Evolutionary conservation across 1,139 yeast genomes (phyloP), one percentile per base, ranked within the genome.

Genomic region (Suhomyces ambrosiae): DNA sequence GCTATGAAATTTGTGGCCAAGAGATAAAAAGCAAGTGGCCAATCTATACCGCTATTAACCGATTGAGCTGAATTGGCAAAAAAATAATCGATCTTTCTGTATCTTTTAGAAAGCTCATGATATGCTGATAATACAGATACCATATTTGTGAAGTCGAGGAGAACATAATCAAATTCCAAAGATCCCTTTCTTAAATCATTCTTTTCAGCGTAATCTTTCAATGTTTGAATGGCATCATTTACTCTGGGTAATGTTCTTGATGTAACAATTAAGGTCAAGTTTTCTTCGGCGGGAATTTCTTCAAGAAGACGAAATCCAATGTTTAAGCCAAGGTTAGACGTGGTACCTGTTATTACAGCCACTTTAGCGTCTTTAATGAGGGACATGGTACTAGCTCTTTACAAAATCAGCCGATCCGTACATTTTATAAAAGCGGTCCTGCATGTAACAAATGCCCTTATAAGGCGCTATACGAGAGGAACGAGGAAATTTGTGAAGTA

Each of bases 11-110:
- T 65, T 2, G 68, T 56, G 23, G 79, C 54, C 6, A 87, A 72
- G 50, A 88, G 90, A 46, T 75, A 76, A 3, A 73, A 61, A 0
- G 97, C 97, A 30, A 76, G 80, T 28, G 74, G 39, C 90, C 96
- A 90, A 59, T 90, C 89, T 40, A 94, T 81, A 2, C 97, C 96
- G 31, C 73, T 77, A 58, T 87, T 86, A 5, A 82, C 86, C 24
- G 95, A 90, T 55, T 86, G 95, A 4, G 95, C 95, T 4, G 97
- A 92, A 62, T 90, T 92, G 42, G 89, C 74, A 54, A 86, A 86
- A 45, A 90, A 59, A 56, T 82, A 87, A 60, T 92, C 92, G 28
- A 92, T 74, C 34, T 78, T 76, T 12, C 60, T 55, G 63, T 81
- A 89, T 44, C 80, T 76, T 49, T 79, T 74, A 45, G 65, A 65